Base-by-base conservation (phyloP, 352 stramenopile genomes). In the Phytophthora ramorum region DNA sequence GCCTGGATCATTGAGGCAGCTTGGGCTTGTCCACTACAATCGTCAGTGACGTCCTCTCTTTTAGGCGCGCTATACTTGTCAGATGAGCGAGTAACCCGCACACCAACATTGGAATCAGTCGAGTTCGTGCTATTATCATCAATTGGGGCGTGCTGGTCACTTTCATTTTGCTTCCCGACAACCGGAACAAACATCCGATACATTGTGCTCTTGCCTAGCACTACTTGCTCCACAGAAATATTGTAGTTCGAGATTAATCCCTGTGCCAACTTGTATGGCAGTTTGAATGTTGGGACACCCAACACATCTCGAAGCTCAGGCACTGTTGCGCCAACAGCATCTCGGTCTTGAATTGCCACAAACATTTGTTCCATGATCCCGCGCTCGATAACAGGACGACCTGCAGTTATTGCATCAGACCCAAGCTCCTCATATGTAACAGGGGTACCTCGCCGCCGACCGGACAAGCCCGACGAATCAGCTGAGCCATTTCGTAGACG, bases 291-390 rank as follows among this genome's bases (percentile, higher is more conserved):
- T 30, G 87, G 85, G 4, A 94, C 86, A 28, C 84, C 85, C 7
- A 93, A 65, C 17, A 91, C 58, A 62, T 96, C 87, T 53, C 85
- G 81, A 28, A 96, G 72, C 49, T 96, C 85, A 10, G 87, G 85
- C 20, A 96, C 90, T 16, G 87, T 94, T 7, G 83, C 79, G 0
- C 87, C 87, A 61, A 69, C 51, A 12, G 75, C 44, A 12, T 76
- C 49, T 20, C 83, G 70, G 17, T 83, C 64, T 60, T 90, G 67
- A 59, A 92, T 92, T 5, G 76, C 75, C 4, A 76, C 53, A 56
- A 79, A 86, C 67, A 93, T 81, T 72, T 95, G 86, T 71, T 95
- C 86, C 85, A 93, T 90, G 28, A 92, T 83, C 1, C 86, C 86
- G 43, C 79, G 79, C 50, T 95, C 86, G 44, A 95, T 63, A 26